Evolutionary conservation across 345 rosid species (phyloP).

Genomic region (Barbarea vulgaris): DNA sequence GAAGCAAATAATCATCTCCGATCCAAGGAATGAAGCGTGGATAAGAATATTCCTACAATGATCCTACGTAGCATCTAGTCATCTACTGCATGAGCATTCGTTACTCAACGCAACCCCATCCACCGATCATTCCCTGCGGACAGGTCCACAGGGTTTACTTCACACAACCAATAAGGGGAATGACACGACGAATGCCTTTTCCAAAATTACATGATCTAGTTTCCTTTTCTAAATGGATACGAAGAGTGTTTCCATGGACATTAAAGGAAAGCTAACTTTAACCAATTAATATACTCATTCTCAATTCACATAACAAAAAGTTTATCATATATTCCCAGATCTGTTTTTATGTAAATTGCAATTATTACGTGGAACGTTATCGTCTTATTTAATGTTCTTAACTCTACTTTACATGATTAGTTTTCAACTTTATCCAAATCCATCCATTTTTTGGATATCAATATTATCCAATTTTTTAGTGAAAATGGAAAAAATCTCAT

Average conservation of each 20-base stretch:
- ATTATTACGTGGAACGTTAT: neutral
- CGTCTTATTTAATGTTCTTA: neutral
- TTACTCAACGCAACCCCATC: conserved; percentile 38
- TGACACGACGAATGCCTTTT: neutral
- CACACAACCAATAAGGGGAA: neutral
- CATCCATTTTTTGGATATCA: neutral
- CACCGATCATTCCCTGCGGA: conserved; percentile 22
- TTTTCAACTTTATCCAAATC: neutral
- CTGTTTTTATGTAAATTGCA: neutral
- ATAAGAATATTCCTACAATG: conserved; percentile 27
- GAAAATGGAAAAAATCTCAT: neutral
- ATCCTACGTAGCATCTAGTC: conserved; percentile 34
- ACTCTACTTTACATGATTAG: neutral
- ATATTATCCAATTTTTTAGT: neutral
- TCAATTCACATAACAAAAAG: neutral
- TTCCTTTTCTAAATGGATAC: conserved; percentile 20
- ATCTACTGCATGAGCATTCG: conserved; percentile 21
- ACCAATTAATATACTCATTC: neutral
- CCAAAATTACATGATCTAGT: neutral
- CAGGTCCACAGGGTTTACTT: neutral
- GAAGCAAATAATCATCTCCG: conserved; percentile 12
- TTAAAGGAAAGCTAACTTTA: conserved; percentile 20
- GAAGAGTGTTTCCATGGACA: conserved; percentile 8
- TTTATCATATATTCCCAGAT: neutral
- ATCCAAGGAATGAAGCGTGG: conserved; percentile 21